Conservation (phyloP, 108 stramenopile species). For the Cyclotella distinguenda region DNA sequence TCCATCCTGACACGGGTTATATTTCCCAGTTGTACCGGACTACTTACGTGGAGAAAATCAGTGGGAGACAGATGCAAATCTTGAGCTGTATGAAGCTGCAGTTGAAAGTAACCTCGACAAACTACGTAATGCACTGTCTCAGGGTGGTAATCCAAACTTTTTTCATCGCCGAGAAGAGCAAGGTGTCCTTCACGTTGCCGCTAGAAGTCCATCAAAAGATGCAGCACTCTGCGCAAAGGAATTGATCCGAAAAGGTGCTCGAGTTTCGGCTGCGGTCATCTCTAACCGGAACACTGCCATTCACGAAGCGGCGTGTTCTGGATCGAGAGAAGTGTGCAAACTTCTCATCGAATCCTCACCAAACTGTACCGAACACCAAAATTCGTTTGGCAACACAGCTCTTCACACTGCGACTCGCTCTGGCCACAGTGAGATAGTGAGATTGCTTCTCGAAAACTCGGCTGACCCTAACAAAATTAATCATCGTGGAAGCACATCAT, state of each 20-base stretch:
- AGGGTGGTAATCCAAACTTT: conserved; percentile 31
- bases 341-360: conserved; percentile 15
- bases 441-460: conserved; percentile 13
- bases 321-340: conserved; percentile 2
- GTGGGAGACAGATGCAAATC: conserved; percentile 2
- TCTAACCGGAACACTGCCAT: conserved; percentile 25
- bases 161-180: neutral
- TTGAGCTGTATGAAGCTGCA: conserved; percentile 18
- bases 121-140: neutral
- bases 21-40: conserved; percentile 1
- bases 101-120: conserved; percentile 6
- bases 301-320: conserved; percentile 19
- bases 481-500: conserved; percentile 16
- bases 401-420: conserved; percentile 13
- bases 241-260: conserved; percentile 15
- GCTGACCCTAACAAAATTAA: conserved; percentile 31
- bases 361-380: conserved; percentile 9
- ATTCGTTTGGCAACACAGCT: conserved; percentile 30
- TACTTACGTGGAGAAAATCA: conserved; percentile 28
- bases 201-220: conserved; percentile 6
- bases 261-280: conserved; percentile 6
- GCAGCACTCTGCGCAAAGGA: conserved; percentile 26
- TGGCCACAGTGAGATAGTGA: conserved; percentile 15
- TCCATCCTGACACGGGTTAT: conserved; percentile 1
- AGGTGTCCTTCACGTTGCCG: conserved; percentile 11